These are phyloP conservation scores for Boletus tylopilopsis DNA, from an alignment of 768 basidiomycete species.

Conservation along the genomic window DNA sequence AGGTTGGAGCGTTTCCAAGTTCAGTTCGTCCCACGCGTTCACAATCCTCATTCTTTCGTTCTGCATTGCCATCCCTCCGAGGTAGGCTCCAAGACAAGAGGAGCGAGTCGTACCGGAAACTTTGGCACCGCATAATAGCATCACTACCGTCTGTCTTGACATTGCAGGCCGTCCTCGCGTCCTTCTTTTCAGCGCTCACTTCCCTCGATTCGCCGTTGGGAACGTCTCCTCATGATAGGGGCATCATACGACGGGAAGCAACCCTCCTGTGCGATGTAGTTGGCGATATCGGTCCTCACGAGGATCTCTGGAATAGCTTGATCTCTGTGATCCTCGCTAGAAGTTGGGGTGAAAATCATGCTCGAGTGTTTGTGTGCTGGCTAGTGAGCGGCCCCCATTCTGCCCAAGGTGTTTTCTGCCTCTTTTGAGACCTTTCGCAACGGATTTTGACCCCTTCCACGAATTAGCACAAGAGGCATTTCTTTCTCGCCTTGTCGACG, in stretches of 20 bases:
- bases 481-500: conserved; percentile 47
- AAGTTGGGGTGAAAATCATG: conserved; percentile 56
- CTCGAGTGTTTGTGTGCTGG: conserved; percentile 72
- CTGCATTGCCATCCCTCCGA: conserved; percentile 48
- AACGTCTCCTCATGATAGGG: conserved; percentile 33
- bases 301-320: conserved; percentile 50
- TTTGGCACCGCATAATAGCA: conserved; percentile 48
- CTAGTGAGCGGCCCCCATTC: conserved; percentile 42
- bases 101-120: conserved; percentile 37
- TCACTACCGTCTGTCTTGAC: conserved; percentile 48
- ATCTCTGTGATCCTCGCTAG: conserved; percentile 48
- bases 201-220: conserved; percentile 31
- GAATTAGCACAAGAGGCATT: conserved; percentile 42
- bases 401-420: conserved; percentile 29
- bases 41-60: conserved; percentile 68
- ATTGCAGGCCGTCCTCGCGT: conserved; percentile 55
- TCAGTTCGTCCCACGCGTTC: conserved; percentile 47
- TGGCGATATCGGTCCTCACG: conserved; percentile 43
- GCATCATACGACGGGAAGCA: conserved; percentile 51
- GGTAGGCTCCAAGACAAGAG: conserved; percentile 28
- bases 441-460: conserved; percentile 7
- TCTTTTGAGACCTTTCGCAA: not conserved
- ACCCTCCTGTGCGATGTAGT: conserved; percentile 48
- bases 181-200: conserved; percentile 51
- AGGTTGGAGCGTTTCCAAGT: conserved; percentile 61